Evolutionary conservation across 2,329 filamentous ascomycete genomes (phyloP).

Genomic region (Alternaria ethzedia): DNA sequence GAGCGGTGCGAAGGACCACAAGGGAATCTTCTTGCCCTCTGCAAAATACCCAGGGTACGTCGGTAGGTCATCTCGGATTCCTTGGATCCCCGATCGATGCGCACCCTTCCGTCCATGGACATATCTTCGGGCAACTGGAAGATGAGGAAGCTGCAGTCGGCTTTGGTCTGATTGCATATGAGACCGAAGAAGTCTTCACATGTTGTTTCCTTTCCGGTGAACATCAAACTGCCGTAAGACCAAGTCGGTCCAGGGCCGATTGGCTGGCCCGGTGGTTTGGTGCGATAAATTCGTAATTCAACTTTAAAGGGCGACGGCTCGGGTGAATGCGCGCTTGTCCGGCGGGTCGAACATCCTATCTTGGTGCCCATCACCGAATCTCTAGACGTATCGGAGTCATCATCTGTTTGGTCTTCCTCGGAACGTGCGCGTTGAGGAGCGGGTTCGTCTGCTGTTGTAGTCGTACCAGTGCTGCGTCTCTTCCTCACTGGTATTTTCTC

Average conservation of each 20-base stretch:
- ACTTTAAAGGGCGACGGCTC: neutral
- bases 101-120: conserved; percentile 5
- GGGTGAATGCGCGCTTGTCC: neutral
- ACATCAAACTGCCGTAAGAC: neutral
- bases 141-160: conserved; percentile 14
- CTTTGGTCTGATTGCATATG: conserved; percentile 4
- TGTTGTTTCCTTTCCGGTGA: neutral
- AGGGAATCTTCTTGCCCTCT: conserved; percentile 9
- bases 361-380: neutral
- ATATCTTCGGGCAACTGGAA: conserved; percentile 24
- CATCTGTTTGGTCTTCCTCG: neutral
- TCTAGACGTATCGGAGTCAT: neutral
- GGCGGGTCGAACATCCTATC: neutral
- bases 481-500: neutral
- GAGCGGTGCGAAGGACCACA: conserved; percentile 10
- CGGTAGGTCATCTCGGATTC: conserved; percentile 5
- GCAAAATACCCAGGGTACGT: conserved; percentile 8
- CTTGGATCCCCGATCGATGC: conserved; percentile 8
- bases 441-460: neutral
- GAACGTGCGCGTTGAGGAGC: neutral
- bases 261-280: neutral
- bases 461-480: neutral
- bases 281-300: conserved; percentile 13
- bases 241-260: neutral
- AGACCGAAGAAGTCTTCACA: conserved; percentile 15